phyloP scores from a whole-genome alignment of 2,329 filamentous ascomycete genomes.

The Leptographium wingfieldii region DNA sequence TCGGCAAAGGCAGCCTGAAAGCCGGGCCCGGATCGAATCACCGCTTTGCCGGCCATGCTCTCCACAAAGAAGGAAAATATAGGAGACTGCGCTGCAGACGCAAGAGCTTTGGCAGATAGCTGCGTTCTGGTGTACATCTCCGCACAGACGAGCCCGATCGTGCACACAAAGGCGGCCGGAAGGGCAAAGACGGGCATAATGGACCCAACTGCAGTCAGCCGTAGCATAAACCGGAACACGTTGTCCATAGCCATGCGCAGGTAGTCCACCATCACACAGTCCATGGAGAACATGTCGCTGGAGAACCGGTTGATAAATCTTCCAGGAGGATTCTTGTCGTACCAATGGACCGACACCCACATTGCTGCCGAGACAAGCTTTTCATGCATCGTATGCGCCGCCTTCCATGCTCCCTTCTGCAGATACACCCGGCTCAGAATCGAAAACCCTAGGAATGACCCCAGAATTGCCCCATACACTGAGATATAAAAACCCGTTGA shows the following conservation, averaged over 20 bases:
- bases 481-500: constrained; percentile 36
- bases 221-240: constrained; percentile 22
- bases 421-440: constrained; percentile 22
- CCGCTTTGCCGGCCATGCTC: constrained; percentile 1
- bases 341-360: constrained; percentile 43
- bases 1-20: constrained; percentile 33
- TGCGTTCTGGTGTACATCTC: constrained; percentile 38
- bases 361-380: constrained; percentile 39
- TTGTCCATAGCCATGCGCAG: constrained; percentile 30
- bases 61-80: constrained; percentile 2
- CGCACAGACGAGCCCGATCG: constrained; percentile 31
- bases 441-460: constrained; percentile 29
- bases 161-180: constrained; percentile 31
- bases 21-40: constrained; percentile 7
- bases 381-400: constrained; percentile 38
- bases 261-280: constrained; percentile 32
- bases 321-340: constrained; percentile 28
- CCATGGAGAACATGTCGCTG: constrained; percentile 41
- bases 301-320: constrained; percentile 21
- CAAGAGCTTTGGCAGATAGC: constrained; percentile 20
- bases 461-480: constrained; percentile 34
- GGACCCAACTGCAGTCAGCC: constrained; percentile 22
- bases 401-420: constrained; percentile 36
- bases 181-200: constrained; percentile 40
- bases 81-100: constrained; percentile 14